Base-by-base conservation (phyloP, 2,329 filamentous ascomycete species). In the Xylaria polymorpha region DNA sequence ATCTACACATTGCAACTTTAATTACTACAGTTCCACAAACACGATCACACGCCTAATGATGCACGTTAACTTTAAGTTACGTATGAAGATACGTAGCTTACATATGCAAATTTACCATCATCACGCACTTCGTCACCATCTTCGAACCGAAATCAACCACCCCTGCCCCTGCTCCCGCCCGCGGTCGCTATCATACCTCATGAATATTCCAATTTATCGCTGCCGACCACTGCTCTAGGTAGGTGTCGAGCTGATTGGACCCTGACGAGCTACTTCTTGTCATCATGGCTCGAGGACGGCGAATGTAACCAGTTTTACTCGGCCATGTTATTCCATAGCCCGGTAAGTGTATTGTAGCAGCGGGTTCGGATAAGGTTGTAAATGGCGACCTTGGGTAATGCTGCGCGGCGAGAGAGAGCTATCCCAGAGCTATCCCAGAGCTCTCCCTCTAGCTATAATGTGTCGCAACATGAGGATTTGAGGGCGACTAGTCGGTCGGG, bases 231-330 rank as follows among this genome's bases (percentile, higher is more conserved):
- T 53, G 25, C 25, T 35, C 50, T 35, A 53, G 50, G 29, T 53
- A 53, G 29, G 50, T 53, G 25, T 35, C 29, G 50, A 35, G 50
- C 50, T 53, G 50, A 35, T 35, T 35, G 9, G 50, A 53, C 50
- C 50, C 25, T 53, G 20, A 18, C 50, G 50, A 53, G 25, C 50
- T 53, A 53, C 12, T 53, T 32, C 25, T 53, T 53, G 50, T 53
- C 50, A 53, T 53, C 50, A 53, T 53, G 50, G 50, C 50, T 53
- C 50, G 50, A 53, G 50, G 29, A 53, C 50, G 25, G 29, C 29
- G 50, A 53, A 53, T 53, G 50, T 35, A 53, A 35, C 29, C 25
- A 35, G 50, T 53, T 53, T 53, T 35, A 53, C 50, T 35, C 12
- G 29, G 50, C 50, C 50, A 35, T 53, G 50, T 53, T 53, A 35